These are phyloP conservation scores for Ceratocystis cacaofunesta DNA, from an alignment of 2,329 filamentous ascomycete species.

Conservation along the genomic window DNA sequence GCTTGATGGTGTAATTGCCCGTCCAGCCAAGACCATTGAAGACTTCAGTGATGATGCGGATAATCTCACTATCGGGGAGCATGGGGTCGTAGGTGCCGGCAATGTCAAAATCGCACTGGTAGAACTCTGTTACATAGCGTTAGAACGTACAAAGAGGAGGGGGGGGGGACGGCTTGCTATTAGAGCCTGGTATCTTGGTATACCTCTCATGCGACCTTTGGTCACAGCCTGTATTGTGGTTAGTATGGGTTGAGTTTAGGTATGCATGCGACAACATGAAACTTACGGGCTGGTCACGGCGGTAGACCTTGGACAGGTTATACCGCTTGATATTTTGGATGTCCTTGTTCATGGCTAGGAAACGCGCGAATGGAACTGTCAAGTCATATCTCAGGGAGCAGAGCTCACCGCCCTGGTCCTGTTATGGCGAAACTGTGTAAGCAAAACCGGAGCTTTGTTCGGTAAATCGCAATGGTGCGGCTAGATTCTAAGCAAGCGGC, in stretches of 20 bases:
- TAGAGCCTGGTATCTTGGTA: not conserved
- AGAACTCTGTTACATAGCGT: conserved; percentile 51
- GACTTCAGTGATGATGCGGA: conserved; percentile 53
- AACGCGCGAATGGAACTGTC: conserved; percentile 81
- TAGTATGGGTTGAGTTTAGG: not conserved
- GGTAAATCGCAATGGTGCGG: conserved; percentile 18
- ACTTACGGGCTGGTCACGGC: conserved; percentile 28
- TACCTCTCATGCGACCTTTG: conserved; percentile 67
- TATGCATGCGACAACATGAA: not conserved
- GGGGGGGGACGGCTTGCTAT: not conserved
- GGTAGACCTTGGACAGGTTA: conserved; percentile 77
- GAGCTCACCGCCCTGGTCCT: conserved; percentile 70
- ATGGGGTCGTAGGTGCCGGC: conserved; percentile 71
- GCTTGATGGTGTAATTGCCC: conserved; percentile 59
- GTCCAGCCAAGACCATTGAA: conserved; percentile 26
- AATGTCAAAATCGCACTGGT: conserved; percentile 95
- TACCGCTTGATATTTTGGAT: conserved; percentile 82
- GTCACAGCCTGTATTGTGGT: conserved; percentile 56
- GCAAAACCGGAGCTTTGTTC: not conserved
- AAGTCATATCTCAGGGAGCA: conserved; percentile 69
- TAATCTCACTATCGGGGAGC: conserved; percentile 81
- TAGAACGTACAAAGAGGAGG: not conserved
- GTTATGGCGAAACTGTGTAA: conserved; percentile 28
- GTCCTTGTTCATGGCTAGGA: conserved; percentile 77
- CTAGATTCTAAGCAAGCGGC: not conserved